Base-by-base conservation (phyloP, 805 yeast genomes). In the Schwanniomyces sp. region DNA sequence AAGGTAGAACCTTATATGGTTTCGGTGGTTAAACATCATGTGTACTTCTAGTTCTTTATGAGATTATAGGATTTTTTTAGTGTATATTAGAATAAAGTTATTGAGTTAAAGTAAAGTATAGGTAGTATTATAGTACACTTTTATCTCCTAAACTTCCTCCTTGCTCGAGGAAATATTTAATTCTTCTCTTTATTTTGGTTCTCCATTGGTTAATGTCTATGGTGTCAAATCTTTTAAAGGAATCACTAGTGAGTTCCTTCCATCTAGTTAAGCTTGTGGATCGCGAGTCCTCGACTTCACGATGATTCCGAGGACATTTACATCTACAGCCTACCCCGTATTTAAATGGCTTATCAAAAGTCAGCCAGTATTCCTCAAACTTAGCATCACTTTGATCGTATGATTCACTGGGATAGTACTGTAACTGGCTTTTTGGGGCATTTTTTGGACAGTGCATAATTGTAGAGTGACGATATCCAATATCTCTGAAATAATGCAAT, bases 1-100 rank as follows among this genome's bases (percentile, higher is more conserved):
- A 94, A 84, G 99, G 99, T 72, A 88, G 98, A 82, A 94, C 98
- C 80, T 86, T 94, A 76, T 92, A 92, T 75, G 98, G 98, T 91
- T 94, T 92, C 88, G 98, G 98, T 82, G 97, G 97, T 86, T 92
- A 86, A 83, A 63, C 65, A 46, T 25, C 41, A 18, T 12, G 17
- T 39, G 51, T 48, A 46, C 41, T 40, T 52, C 51, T 56, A 52
- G 51, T 54, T 52, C 51, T 39, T 39, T 25, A 39, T 16, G 41
- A 39, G 26, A 39, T 39, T 24, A 43, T 17, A 37, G 40, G n/a
- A 37, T 37, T 32, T 53, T 54, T 53, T 44, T 47, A 52, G 58
- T 59, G 63, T 61, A 61, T 59, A 61, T 58, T 61, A 61, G 63
- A 57, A 59, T 53, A 30, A 28, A 52, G 38, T 12, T 32, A 32